Conservation (phyloP, 73 alveolate genomes). For the Breviolum minutum region DNA sequence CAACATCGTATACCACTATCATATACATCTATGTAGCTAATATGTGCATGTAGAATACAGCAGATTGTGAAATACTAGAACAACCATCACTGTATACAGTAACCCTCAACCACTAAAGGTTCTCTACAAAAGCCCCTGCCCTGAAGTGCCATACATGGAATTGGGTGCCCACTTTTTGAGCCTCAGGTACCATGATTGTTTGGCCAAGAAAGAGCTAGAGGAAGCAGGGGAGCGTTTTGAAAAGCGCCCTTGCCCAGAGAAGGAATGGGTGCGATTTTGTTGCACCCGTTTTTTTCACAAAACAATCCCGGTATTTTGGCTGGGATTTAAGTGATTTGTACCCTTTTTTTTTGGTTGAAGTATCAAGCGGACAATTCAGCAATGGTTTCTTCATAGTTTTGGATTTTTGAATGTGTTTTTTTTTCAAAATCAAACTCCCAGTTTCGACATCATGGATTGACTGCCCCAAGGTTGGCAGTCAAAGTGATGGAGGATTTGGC, state of each 20-base stretch:
- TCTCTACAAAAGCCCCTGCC: neutral
- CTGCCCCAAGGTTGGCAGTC: conserved; percentile 62
- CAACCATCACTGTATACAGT: neutral
- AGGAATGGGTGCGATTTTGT: neutral
- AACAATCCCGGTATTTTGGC: neutral
- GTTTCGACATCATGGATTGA: neutral
- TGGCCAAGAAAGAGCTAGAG: conserved; percentile 91
- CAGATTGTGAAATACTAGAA: neutral
- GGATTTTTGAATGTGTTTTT: neutral
- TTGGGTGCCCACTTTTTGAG: too few relatives aligned
- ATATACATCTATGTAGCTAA: neutral
- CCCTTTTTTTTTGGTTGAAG: neutral
- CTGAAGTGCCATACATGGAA: too few relatives aligned
- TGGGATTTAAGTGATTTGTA: neutral
- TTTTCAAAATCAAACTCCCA: too few relatives aligned
- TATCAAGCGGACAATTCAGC: neutral
- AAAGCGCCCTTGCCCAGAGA: neutral
- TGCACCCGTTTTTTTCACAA: neutral
- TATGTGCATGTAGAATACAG: neutral
- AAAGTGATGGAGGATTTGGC: conserved; percentile 75
- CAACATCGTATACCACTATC: too few relatives aligned
- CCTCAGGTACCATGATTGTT: conserved; percentile 54
- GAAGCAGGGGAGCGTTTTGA: conserved; percentile 85
- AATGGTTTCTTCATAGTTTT: neutral
- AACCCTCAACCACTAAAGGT: neutral